Conservation (phyloP, 805 yeast genomes). For the Brettanomyces custersianus region DNA sequence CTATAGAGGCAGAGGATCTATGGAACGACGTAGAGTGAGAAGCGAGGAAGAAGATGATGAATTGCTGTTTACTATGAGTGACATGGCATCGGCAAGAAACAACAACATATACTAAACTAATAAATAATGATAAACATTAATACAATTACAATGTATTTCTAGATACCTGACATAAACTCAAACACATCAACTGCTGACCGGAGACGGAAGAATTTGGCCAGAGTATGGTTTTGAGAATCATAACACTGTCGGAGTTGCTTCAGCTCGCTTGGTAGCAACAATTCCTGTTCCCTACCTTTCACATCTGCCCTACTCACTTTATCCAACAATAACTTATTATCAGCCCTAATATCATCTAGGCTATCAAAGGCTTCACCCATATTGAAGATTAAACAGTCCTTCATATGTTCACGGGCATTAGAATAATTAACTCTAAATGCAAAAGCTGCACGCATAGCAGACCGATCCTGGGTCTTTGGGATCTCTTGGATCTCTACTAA, state of each 20-base stretch:
- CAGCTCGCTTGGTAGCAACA: slow-evolving; percentile 66
- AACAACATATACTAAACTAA: slow-evolving; percentile 5
- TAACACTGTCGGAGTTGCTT: slow-evolving; percentile 57
- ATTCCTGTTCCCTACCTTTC: slow-evolving; percentile 67
- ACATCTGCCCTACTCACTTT: slow-evolving; percentile 90
- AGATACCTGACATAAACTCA: slow-evolving; percentile 22
- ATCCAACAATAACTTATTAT: slow-evolving; percentile 58
- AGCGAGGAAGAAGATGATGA: slow-evolving; percentile 57
- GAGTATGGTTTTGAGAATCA: slow-evolving; percentile 43
- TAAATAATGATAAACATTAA: not conserved
- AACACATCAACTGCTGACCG: slow-evolving; percentile 50
- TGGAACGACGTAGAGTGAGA: not conserved
- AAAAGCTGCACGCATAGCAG: slow-evolving; percentile 81
- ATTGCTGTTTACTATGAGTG: slow-evolving; percentile 63
- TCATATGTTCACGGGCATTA: slow-evolving; percentile 27
- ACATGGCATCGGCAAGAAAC: slow-evolving; percentile 37
- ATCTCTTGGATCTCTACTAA: slow-evolving; percentile 86
- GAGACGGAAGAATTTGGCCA: slow-evolving; percentile 48
- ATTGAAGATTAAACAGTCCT: slow-evolving; percentile 37
- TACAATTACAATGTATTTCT: not conserved
- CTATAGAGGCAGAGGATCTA: not conserved
- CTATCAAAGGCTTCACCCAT: slow-evolving; percentile 44
- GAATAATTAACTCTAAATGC: slow-evolving; percentile 51
- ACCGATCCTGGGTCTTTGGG: slow-evolving; percentile 85
- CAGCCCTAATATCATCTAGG: slow-evolving; percentile 44